phyloP scores from a whole-genome alignment of 768 basidiomycete species.

The Tulasnella sp. region DNA sequence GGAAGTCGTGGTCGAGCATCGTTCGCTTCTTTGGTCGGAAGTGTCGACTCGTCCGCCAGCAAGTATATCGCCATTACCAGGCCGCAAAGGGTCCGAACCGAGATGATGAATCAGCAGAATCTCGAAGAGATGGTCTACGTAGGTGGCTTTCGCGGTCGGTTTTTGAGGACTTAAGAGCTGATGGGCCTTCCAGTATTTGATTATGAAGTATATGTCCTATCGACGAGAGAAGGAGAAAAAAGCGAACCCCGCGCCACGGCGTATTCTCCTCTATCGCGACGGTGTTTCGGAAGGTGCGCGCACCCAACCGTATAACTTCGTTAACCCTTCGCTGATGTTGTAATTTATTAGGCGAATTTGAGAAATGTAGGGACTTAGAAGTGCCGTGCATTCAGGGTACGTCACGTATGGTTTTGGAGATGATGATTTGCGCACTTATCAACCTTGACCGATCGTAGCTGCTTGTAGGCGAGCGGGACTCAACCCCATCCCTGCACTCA shows the following conservation, averaged over 20 bases:
- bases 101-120: slow-evolving; percentile 51
- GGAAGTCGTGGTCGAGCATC: slow-evolving; percentile 53
- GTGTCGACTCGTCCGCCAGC: slow-evolving; percentile 60
- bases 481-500: slow-evolving; percentile 47
- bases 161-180: not conserved
- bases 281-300: slow-evolving; percentile 17
- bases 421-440: not conserved
- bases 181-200: not conserved
- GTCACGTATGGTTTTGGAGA: slow-evolving; percentile 1
- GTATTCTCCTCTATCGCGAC: slow-evolving; percentile 18
- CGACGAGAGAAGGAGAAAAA: slow-evolving; percentile 16
- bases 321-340: not conserved
- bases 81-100: slow-evolving; percentile 55
- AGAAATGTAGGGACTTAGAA: slow-evolving; percentile 23
- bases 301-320: not conserved
- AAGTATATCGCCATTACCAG: slow-evolving; percentile 54
- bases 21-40: slow-evolving; percentile 71
- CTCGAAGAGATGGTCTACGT: slow-evolving; percentile 8
- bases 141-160: not conserved
- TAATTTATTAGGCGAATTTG: slow-evolving; percentile 22
- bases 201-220: slow-evolving; percentile 16
- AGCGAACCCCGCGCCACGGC: slow-evolving; percentile 1
- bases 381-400: slow-evolving; percentile 47
- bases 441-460: slow-evolving; percentile 29
- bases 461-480: slow-evolving; percentile 49